Base-by-base conservation (phyloP, 192 early-diverging fungal species). In the Backusella mclennaniae region DNA sequence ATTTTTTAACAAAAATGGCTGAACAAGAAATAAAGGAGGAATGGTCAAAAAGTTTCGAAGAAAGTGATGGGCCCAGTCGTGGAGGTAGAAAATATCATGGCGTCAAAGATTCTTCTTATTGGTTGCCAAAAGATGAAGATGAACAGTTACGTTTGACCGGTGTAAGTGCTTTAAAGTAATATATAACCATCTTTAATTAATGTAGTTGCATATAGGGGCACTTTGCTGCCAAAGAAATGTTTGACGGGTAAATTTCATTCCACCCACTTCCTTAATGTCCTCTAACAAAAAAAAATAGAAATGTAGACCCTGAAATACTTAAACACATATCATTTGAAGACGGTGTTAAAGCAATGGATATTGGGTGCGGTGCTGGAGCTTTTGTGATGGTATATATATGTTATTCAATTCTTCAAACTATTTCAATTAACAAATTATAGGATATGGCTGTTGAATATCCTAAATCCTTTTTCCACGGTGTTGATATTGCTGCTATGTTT, bases 381-480 rank as follows among this genome's bases (percentile, higher is more conserved):
- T 82, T 81, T 76, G 70, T 75, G 6, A 41, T 82, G 35, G 82
- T 71, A 71, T 8, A 35, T 69, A 66, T 41, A n/a, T 33, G 33
- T 19, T 67, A 11, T 52, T 73, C 42, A 17, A 19, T 5, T 17
- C 4, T 44, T 14, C 12, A 36, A 8, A 26, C 4, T 53, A 39
- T 11, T 26, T 19, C n/a, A 26, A 3, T 35, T n/a, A 39, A 19
- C 73, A 9, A 67, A 2, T 17, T 12, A 56, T 52, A 77, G 76
- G 82, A 84, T n/a, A 82, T 84, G 83, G 83, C 74, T 6, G 68
- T 52, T 38, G 80, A 81, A 33, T 82, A 74, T 74, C 80, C 80
- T 1, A 56, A 69, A 6, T 8, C 83, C 6, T 17, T 72, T 4
- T 75, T 82, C 17, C 35, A 35, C 19, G 83, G 77, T 21, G 31